A percentile compares a stretch with the other conserved stretches of the same genome.
Conservation (phyloP, 176 grass and related monocot species). For the Aegilops tauschii region DNA sequence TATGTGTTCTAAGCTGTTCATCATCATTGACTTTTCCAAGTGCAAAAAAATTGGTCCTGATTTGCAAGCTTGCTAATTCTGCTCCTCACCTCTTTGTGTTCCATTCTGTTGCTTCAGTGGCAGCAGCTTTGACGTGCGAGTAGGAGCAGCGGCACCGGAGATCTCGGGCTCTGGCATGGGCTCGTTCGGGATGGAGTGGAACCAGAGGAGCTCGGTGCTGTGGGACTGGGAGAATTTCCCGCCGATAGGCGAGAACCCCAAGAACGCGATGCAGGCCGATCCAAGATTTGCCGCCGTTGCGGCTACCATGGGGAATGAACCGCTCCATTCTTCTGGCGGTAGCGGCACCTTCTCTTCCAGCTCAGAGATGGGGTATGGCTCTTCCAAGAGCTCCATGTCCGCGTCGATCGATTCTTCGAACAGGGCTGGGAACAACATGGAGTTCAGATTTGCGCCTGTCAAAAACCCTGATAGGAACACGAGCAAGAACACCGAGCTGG, state of each 20-base stretch:
- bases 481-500: not conserved
- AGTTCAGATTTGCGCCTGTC: conserved; percentile 40
- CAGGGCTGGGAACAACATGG: conserved; percentile 29
- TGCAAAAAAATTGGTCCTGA: not conserved
- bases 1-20: not conserved
- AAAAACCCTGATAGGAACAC: conserved; percentile 15
- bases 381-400: conserved; percentile 51
- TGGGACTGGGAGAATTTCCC: conserved; percentile 59
- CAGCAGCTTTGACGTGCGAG: conserved; percentile 9
- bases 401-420: conserved; percentile 42
- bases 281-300: conserved; percentile 16
- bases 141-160: conserved; percentile 14
- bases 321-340: conserved; percentile 29
- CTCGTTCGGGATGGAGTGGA: conserved; percentile 63
- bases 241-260: conserved; percentile 26
- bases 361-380: conserved; percentile 47
- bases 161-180: conserved; percentile 27
- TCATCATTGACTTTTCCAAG: not conserved
- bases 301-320: conserved; percentile 17
- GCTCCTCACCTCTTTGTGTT: not conserved
- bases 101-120: conserved; percentile 15
- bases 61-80: not conserved
- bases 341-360: conserved; percentile 48
- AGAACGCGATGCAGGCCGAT: conserved; percentile 18
- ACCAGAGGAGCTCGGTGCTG: conserved; percentile 33